A percentile compares a stretch with the other conserved stretches of the same genome.
Conservation (phyloP, 2,329 filamentous ascomycete genomes). For the Xylogone sp. region DNA sequence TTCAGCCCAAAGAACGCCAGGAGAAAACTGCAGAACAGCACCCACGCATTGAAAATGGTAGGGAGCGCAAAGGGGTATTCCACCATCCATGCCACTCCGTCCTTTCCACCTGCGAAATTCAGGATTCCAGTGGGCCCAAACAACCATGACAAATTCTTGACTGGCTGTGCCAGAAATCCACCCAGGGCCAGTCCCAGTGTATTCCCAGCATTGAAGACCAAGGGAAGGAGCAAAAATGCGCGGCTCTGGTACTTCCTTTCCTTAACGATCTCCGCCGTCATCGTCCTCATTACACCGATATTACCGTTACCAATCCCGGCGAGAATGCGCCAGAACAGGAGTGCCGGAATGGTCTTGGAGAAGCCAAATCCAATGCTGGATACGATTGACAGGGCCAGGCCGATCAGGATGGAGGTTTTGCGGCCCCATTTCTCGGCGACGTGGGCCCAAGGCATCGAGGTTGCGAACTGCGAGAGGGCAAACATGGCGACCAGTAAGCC, state of each 20-base stretch:
- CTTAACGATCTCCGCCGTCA: conserved; percentile 65
- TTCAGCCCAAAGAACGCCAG: conserved; percentile 28
- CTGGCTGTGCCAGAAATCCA: conserved; percentile 37
- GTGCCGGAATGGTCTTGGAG: conserved; percentile 52
- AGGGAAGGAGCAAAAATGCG: conserved; percentile 37
- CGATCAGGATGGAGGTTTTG: conserved; percentile 60
- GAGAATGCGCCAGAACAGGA: conserved; percentile 54
- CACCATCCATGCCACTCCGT: conserved; percentile 33
- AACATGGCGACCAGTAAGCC: conserved; percentile 64
- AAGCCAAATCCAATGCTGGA: conserved; percentile 65
- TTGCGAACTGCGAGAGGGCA: conserved; percentile 63
- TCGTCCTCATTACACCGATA: conserved; percentile 66
- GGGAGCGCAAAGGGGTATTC: conserved; percentile 37
- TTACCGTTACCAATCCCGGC: conserved; percentile 66
- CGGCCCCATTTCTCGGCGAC: conserved; percentile 54
- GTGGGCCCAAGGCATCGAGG: conserved; percentile 63
- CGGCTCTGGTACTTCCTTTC: conserved; percentile 55
- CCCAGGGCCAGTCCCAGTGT: conserved; percentile 34
- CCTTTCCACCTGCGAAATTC: conserved; percentile 24
- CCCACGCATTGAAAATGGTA: conserved; percentile 27
- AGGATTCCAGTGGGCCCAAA: conserved; percentile 36
- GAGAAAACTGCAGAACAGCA: conserved; percentile 26
- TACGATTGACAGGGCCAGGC: conserved; percentile 56
- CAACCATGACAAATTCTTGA: conserved; percentile 28
- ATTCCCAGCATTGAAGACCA: conserved; percentile 62